Base-by-base conservation (phyloP, 495 filamentous ascomycete genomes). In the Hypoxylon fragiforme region DNA sequence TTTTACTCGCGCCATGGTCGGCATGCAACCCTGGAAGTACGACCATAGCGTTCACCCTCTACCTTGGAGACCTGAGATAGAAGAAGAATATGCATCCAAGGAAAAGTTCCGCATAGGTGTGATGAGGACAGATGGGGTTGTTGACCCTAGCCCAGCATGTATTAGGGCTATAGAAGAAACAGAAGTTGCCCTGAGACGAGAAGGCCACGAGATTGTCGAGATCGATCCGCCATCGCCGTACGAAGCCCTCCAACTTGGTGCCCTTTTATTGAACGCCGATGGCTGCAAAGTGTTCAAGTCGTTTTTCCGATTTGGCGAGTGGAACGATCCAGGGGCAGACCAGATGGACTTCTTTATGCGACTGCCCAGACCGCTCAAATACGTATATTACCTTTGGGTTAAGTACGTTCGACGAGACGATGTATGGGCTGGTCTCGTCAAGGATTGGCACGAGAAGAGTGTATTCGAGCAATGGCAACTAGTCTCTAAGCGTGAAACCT, bases 21-120 rank as follows among this genome's bases (percentile, higher is more conserved):
- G 80, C 14, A 95, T 95, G 90, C 70, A 89, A 73, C 92, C 92
- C 0, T 98, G 94, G 94, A 84, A 81, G 54, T 96, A 96, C 64
- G 94, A 97, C 59, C 81, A 90, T 45, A 85, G 80, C 1, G 90
- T 91, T 1, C 90, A 94, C 65, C 92, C 94, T 1, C 79, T 98
- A 18, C 71, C 81, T 6, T 98, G 94, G 94, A 75, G 89, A 44
- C 69, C 70, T 8, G 76, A 84, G 2, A 63, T 85, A 3, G 79
- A 82, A 51, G 63, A 74, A 15, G 80, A 87, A 38, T 85, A 80
- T 51, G 73, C 73, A 50, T 76, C 78, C 34, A 79, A 77, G 54
- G 81, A 79, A 66, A 82, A 72, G 51, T 73, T 95, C 41, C 81
- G 81, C 16, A 80, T 96, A 21, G 94, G 92, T 1, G 71, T 98